Percentiles rank a stretch among this genome's conserved stretches.
phyloP scores from a whole-genome alignment of 768 basidiomycete genomes.

The Hemileccinum rubropunctum region DNA sequence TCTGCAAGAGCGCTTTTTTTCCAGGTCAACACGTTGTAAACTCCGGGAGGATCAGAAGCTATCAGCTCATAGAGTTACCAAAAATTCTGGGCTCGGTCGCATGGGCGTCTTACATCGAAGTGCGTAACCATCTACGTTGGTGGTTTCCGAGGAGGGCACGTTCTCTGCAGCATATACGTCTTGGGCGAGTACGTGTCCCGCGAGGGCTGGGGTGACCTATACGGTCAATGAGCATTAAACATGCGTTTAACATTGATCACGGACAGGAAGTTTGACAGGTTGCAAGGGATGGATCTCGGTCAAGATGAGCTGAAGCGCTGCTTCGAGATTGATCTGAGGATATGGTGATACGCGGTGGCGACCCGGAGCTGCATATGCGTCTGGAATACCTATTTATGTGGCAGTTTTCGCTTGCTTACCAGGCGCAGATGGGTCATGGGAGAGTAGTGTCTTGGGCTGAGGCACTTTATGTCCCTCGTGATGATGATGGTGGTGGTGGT shows the following conservation, averaged over 20 bases:
- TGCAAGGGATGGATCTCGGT: slow-evolving; percentile 45
- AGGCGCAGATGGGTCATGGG: slow-evolving; percentile 66
- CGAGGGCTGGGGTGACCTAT: slow-evolving; percentile 59
- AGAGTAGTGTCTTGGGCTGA: slow-evolving; percentile 54
- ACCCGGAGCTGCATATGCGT: slow-evolving; percentile 48
- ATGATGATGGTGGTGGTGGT: slow-evolving; percentile 33
- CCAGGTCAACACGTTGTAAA: slow-evolving; percentile 66
- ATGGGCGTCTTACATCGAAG: slow-evolving; percentile 50
- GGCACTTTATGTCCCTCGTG: slow-evolving; percentile 46
- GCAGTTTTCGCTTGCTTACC: slow-evolving; percentile 42
- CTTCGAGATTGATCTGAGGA: slow-evolving; percentile 61
- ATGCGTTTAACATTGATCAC: slow-evolving; percentile 8
- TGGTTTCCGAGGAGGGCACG: slow-evolving; percentile 63
- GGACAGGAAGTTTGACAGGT: slow-evolving; percentile 41
- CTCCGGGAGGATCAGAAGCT: slow-evolving; percentile 65
- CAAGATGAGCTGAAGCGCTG: slow-evolving; percentile 59
- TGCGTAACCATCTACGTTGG: slow-evolving; percentile 90
- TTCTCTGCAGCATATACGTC: slow-evolving; percentile 65
- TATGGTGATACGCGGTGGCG: slow-evolving; percentile 80
- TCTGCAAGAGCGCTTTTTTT: slow-evolving; percentile 34
- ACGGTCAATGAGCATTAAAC: not conserved
- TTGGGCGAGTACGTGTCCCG: slow-evolving; percentile 72
- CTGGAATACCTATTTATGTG: not conserved
- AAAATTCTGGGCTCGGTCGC: not conserved
- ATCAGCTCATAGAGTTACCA: not conserved